Evolutionary conservation across 768 basidiomycete genomes (phyloP).

Genomic region (Mycena rebaudengoi): DNA sequence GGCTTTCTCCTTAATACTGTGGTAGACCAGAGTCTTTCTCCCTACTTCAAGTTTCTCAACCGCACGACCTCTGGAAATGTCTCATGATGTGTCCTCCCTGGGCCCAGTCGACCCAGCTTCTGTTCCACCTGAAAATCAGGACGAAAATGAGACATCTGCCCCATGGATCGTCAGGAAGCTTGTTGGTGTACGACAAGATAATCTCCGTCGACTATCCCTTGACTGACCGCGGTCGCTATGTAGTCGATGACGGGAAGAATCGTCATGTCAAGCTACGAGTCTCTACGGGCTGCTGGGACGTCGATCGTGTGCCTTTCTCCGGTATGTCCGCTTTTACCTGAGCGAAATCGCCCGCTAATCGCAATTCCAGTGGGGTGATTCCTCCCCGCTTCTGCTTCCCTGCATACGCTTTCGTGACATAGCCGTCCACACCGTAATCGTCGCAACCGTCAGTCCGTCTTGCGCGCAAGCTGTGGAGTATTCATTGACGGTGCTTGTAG

Average conservation of each 20-base stretch:
- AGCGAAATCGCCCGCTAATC: neutral
- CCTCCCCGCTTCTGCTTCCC: constrained; percentile 67
- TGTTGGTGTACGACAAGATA: constrained; percentile 57
- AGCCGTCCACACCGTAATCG: constrained; percentile 67
- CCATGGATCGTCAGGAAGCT: constrained; percentile 74
- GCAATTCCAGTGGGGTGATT: constrained; percentile 64
- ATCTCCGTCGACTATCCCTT: neutral
- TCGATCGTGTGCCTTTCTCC: constrained; percentile 69
- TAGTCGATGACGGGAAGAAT: constrained; percentile 71
- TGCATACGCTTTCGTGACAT: constrained; percentile 72
- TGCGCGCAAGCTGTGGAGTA: too few relatives aligned
- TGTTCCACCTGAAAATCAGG: constrained; percentile 37
- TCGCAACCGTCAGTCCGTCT: constrained; percentile 58
- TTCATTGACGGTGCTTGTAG: constrained; percentile 28
- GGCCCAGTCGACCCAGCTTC: constrained; percentile 61
- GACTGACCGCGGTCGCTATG: neutral
- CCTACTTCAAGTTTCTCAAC: neutral
- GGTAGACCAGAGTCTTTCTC: too few relatives aligned
- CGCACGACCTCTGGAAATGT: neutral
- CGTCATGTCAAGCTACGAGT: constrained; percentile 71
- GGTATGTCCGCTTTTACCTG: constrained; percentile 41
- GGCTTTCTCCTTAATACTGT: neutral
- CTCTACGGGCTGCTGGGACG: constrained; percentile 65
- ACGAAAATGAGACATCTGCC: constrained; percentile 63
- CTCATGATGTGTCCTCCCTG: constrained; percentile 45